Conservation (phyloP, 2,329 filamentous ascomycete genomes). For the Trichoderma simmonsii region DNA sequence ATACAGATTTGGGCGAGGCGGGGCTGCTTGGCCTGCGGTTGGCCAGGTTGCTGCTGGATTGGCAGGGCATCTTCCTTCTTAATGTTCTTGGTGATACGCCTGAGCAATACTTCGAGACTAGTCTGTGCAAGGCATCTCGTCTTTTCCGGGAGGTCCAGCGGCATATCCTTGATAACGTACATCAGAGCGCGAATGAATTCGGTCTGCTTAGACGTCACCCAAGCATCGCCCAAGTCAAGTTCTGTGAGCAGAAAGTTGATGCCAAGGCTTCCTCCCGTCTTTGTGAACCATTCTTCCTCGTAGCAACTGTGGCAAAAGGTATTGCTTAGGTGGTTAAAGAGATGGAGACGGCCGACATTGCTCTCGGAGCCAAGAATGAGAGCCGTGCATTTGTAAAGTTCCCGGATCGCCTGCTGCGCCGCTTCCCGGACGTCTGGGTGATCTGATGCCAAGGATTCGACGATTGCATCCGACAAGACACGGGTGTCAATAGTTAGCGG, state of each 20-base stretch:
- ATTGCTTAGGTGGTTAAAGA: conserved; percentile 79
- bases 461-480: conserved; percentile 82
- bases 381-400: conserved; percentile 71
- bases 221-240: conserved; percentile 76
- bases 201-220: conserved; percentile 77
- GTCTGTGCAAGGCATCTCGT: conserved; percentile 79
- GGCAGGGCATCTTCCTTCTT: conserved; percentile 68
- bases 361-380: conserved; percentile 75
- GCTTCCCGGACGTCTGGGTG: conserved; percentile 74
- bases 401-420: conserved; percentile 73
- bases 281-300: conserved; percentile 98
- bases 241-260: conserved; percentile 86
- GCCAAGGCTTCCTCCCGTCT: conserved; percentile 85
- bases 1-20: conserved; percentile 76
- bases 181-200: conserved; percentile 90
- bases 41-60: conserved; percentile 38
- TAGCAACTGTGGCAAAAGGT: conserved; percentile 94
- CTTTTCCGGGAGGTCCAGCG: conserved; percentile 85
- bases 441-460: conserved; percentile 87
- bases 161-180: conserved; percentile 98
- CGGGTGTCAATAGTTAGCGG: conserved; percentile 83
- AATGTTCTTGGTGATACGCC: conserved; percentile 72
- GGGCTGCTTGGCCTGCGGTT: conserved; percentile 48
- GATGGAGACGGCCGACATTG: conserved; percentile 70
- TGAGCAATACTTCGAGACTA: conserved; percentile 76